Percentiles rank a stretch among this genome's conserved stretches.
phyloP scores from a whole-genome alignment of 306 rosid genomes.

The Prosopis cineraria region DNA sequence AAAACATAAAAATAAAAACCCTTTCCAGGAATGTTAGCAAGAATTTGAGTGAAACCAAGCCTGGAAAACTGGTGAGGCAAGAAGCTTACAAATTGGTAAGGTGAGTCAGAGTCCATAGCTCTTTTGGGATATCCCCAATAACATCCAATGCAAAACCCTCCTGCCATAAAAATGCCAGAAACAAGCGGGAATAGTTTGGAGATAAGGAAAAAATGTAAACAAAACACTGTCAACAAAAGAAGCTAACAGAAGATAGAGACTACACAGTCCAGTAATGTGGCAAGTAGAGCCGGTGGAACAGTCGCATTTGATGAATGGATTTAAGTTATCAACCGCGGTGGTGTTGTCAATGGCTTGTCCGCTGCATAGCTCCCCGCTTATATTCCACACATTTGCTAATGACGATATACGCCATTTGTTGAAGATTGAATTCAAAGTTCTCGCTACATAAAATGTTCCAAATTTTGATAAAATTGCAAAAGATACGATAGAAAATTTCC shows the following conservation, averaged over 20 bases:
- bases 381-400: conserved; percentile 50
- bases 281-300: conserved; percentile 56
- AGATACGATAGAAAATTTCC: background rate
- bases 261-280: conserved; percentile 62
- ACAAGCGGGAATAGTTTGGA: background rate
- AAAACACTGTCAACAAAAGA: background rate
- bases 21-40: background rate
- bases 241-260: conserved; percentile 3
- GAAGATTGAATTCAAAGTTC: conserved; percentile 65
- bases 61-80: too few species aligned
- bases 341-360: conserved; percentile 52
- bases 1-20: too few species aligned
- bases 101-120: conserved; percentile 67
- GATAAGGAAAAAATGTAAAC: background rate
- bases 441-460: conserved; percentile 41
- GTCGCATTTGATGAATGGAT: conserved; percentile 73
- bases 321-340: background rate
- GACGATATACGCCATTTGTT: conserved; percentile 51
- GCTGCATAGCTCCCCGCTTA: conserved; percentile 69
- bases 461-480: background rate
- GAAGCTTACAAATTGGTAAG: conserved; percentile 42
- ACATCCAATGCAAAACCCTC: conserved; percentile 52
- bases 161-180: conserved; percentile 39
- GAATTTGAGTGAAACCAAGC: background rate
- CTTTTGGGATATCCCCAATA: conserved; percentile 64